Conservation (phyloP, 108 stramenopile species). For the Discostella pseudostelligera region DNA sequence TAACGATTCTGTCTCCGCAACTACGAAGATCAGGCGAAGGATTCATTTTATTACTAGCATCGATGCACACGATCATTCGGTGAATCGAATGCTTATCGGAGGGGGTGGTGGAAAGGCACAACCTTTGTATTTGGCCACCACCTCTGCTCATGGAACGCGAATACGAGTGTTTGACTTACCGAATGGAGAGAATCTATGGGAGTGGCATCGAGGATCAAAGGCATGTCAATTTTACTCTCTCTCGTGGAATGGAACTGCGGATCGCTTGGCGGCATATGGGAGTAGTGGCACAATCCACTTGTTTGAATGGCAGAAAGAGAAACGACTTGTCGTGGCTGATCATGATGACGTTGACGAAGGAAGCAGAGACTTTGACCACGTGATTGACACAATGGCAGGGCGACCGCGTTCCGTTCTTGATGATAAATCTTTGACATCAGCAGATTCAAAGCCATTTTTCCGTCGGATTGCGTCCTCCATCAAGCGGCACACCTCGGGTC, state of each 20-base stretch:
- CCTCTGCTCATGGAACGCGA: slow-evolving; percentile 29
- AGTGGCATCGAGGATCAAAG: slow-evolving; percentile 45
- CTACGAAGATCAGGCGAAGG: slow-evolving; percentile 21
- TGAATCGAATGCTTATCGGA: slow-evolving; percentile 43
- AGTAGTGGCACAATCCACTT: slow-evolving; percentile 45
- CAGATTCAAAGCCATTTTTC: slow-evolving; percentile 18
- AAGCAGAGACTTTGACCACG: slow-evolving; percentile 26
- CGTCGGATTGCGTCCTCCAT: slow-evolving; percentile 33
- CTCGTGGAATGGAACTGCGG: slow-evolving; percentile 38
- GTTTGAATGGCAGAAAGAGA: slow-evolving; percentile 31
- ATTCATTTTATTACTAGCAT: slow-evolving; percentile 39
- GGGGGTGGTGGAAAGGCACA: slow-evolving; percentile 1
- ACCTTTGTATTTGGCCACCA: slow-evolving; percentile 27
- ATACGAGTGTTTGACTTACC: slow-evolving; percentile 46
- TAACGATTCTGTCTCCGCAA: neutral
- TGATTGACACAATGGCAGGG: neutral
- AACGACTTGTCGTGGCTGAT: neutral
- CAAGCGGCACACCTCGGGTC: slow-evolving; percentile 11
- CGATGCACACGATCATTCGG: slow-evolving; percentile 42
- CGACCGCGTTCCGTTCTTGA: neutral
- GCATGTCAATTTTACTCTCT: slow-evolving; percentile 35
- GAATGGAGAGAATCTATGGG: slow-evolving; percentile 31
- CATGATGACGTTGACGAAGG: slow-evolving; percentile 16
- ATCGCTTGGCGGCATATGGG: slow-evolving; percentile 34
- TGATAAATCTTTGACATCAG: neutral